phyloP scores from a whole-genome alignment of 768 basidiomycete species.

The Leccinum uliginosum region DNA sequence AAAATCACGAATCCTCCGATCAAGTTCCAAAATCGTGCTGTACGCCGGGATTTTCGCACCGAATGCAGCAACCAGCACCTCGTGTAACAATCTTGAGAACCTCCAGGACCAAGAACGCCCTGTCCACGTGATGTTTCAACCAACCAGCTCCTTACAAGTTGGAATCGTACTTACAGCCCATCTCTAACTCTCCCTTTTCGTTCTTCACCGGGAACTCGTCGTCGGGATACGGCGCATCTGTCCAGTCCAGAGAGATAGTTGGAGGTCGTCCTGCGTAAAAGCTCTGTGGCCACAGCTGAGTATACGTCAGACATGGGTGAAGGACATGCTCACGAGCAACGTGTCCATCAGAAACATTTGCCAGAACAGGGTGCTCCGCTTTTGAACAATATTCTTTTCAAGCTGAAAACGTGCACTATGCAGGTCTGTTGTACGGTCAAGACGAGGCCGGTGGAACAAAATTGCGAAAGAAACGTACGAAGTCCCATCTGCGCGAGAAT shows the following conservation, averaged over 20 bases:
- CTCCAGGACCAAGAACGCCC: slow-evolving; percentile 55
- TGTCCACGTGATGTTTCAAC: slow-evolving; percentile 20
- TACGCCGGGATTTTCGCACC: slow-evolving; percentile 52
- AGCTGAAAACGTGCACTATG: slow-evolving; percentile 60
- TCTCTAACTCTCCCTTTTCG: slow-evolving; percentile 33
- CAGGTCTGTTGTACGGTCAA: slow-evolving; percentile 35
- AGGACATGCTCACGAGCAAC: slow-evolving; percentile 43
- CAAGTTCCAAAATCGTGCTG: slow-evolving; percentile 49
- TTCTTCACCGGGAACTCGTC: slow-evolving; percentile 35
- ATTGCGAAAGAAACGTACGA: slow-evolving; percentile 32
- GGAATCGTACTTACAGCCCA: slow-evolving; percentile 37
- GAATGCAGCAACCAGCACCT: slow-evolving; percentile 47
- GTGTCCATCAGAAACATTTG: slow-evolving; percentile 62
- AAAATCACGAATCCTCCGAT: slow-evolving; percentile 59
- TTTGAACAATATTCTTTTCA: slow-evolving; percentile 38
- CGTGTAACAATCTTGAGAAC: slow-evolving; percentile 50
- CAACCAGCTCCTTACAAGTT: background rate
- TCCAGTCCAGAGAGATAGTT: slow-evolving; percentile 45
- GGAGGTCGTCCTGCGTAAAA: slow-evolving; percentile 60
- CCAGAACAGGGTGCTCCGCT: slow-evolving; percentile 61
- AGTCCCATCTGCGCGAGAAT: slow-evolving; percentile 45
- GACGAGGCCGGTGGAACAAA: background rate
- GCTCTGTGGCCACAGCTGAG: slow-evolving; percentile 37
- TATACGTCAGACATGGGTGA: background rate
- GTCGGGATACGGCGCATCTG: slow-evolving; percentile 54